phyloP scores from a whole-genome alignment of 192 early-diverging fungal species.

The Entomortierella parvispora region DNA sequence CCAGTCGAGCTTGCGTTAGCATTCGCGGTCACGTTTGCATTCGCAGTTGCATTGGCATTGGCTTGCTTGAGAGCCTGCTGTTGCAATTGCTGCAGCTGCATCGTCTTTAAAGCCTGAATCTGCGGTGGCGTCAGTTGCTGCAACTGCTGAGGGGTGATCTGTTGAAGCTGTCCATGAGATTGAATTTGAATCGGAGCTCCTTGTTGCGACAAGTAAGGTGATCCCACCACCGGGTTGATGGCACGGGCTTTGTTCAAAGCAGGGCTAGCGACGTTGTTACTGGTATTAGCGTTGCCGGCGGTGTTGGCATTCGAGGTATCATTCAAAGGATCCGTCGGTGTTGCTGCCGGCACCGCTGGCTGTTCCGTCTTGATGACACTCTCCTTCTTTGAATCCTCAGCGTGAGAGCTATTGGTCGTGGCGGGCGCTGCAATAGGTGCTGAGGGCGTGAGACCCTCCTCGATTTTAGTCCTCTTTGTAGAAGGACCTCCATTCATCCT shows the following conservation, averaged over 20 bases:
- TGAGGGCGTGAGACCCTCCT: constrained; percentile 7
- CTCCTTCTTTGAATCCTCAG: constrained; percentile 9
- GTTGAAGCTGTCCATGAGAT: not conserved
- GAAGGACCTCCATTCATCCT: constrained; percentile 22
- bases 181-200: not conserved
- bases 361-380: constrained; percentile 6
- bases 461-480: constrained; percentile 37
- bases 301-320: no score
- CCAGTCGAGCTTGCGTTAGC: no score
- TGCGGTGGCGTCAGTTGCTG: not conserved
- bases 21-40: not conserved
- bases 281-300: not conserved
- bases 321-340: no score
- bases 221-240: not conserved
- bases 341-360: no score
- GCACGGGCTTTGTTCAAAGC: not conserved
- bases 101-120: not conserved
- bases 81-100: not conserved
- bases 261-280: not conserved
- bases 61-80: not conserved
- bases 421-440: constrained; percentile 1
- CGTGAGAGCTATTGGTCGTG: not conserved
- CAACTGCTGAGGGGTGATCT: constrained; percentile 1
- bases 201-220: not conserved
- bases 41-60: not conserved